Percentiles rank a stretch among this genome's conserved stretches.
These are phyloP conservation scores for Arthroderma sp. DNA, from an alignment of 2,329 filamentous ascomycete species.

Conservation along the genomic window DNA sequence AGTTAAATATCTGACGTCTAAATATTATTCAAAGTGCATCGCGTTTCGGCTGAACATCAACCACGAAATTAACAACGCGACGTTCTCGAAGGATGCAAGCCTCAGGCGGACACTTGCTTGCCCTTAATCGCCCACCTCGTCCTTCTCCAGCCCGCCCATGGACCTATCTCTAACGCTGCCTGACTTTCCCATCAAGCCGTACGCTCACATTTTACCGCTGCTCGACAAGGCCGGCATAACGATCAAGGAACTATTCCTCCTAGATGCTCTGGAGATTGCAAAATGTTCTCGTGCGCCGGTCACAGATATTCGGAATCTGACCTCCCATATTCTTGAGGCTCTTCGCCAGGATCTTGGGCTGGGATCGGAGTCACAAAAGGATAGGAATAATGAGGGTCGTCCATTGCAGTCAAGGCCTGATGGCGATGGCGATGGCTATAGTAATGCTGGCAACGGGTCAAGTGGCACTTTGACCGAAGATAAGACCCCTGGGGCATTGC, in stretches of 20 bases:
- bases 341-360: constrained; percentile 53
- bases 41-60: too few species aligned
- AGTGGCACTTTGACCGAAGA: neutral
- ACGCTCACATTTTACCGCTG: constrained; percentile 61
- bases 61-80: neutral
- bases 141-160: constrained; percentile 19
- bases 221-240: constrained; percentile 69
- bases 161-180: constrained; percentile 77
- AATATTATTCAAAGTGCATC: neutral
- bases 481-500: neutral
- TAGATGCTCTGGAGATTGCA: constrained; percentile 70
- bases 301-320: constrained; percentile 64
- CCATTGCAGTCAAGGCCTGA: neutral
- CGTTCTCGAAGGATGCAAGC: constrained; percentile 2
- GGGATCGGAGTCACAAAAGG: constrained; percentile 11
- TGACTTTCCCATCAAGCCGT: constrained; percentile 59
- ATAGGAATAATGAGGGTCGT: constrained; percentile 6
- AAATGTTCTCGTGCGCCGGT: constrained; percentile 74
- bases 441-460: neutral
- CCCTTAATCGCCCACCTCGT: neutral
- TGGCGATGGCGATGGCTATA: neutral
- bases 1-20: too few species aligned
- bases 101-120: neutral
- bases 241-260: constrained; percentile 71
- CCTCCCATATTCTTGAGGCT: constrained; percentile 52